Conservation (phyloP, 345 rosid genomes). For the Brassica napus region DNA sequence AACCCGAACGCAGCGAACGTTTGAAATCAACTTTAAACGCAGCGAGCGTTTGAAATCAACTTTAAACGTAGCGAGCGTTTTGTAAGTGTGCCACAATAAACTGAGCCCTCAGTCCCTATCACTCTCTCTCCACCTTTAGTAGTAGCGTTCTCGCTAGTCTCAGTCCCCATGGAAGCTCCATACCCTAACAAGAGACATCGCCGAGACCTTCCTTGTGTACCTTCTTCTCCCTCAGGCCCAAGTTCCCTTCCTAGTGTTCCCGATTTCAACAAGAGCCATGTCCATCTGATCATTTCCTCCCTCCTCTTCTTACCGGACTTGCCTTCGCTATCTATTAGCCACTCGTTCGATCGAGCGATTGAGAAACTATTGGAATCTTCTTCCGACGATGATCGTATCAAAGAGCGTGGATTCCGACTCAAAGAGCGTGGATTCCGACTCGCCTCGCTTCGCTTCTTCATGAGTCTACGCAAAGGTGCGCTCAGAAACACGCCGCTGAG, state of each 20-base stretch:
- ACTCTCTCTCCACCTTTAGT: no score
- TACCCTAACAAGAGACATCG: no score
- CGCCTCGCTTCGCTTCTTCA: not conserved
- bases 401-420: not conserved
- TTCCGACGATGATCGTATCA: not conserved
- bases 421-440: not conserved
- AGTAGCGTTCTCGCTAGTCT: no score
- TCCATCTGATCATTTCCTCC: not conserved
- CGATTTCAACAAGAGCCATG: not conserved
- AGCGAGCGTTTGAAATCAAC: no score
- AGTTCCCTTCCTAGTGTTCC: not conserved
- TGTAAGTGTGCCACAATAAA: no score
- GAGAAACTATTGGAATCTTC: slow-evolving; percentile 21
- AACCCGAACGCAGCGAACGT: no score
- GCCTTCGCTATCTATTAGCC: not conserved
- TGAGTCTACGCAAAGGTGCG: not conserved
- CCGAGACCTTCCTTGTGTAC: no score
- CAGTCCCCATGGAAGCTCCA: no score
- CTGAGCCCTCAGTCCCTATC: no score
- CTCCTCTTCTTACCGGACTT: slow-evolving; percentile 9
- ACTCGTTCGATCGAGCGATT: not conserved
- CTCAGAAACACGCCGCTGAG: not conserved
- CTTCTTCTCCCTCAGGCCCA: not conserved
- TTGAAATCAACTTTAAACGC: no score
- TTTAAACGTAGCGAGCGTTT: no score